A percentile compares a stretch with the other conserved stretches of the same genome.
Conservation (phyloP, 2,329 filamentous ascomycete species). For the Alternaria atra region DNA sequence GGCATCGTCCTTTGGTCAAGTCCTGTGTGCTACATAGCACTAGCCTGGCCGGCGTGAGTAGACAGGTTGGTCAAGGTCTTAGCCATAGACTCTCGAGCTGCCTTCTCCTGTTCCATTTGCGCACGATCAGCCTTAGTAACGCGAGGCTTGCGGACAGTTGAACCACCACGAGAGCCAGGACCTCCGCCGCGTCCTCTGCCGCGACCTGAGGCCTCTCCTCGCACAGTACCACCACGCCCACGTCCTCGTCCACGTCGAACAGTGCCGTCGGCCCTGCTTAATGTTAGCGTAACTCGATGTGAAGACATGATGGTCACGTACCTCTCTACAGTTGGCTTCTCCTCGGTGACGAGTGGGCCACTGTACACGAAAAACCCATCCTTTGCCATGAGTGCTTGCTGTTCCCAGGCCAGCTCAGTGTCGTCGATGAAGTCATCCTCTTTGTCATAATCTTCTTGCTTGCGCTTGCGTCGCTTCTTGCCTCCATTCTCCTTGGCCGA, state of each 20-base stretch:
- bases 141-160: slow-evolving; percentile 79
- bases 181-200: slow-evolving; percentile 61
- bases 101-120: slow-evolving; percentile 81
- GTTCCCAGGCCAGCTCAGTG: slow-evolving; percentile 93
- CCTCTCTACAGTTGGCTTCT: slow-evolving; percentile 75
- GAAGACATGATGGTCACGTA: slow-evolving; percentile 47
- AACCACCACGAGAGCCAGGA: slow-evolving; percentile 78
- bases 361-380: slow-evolving; percentile 99
- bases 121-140: slow-evolving; percentile 87
- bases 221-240: slow-evolving; percentile 60
- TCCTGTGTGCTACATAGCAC: slow-evolving; percentile 17
- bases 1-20: background rate
- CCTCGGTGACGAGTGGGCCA: slow-evolving; percentile 86
- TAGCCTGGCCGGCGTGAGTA: slow-evolving; percentile 21
- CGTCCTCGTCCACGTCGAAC: slow-evolving; percentile 72
- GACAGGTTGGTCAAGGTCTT: slow-evolving; percentile 38
- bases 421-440: slow-evolving; percentile 82
- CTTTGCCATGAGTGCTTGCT: slow-evolving; percentile 90
- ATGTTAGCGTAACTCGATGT: slow-evolving; percentile 35
- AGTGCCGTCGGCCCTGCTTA: slow-evolving; percentile 72
- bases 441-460: slow-evolving; percentile 72
- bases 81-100: slow-evolving; percentile 70
- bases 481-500: slow-evolving; percentile 57
- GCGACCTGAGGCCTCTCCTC: slow-evolving; percentile 52
- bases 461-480: slow-evolving; percentile 83